Evolutionary conservation across 257 asterid species (phyloP).

Genomic region (Osmanthus fragrans): DNA sequence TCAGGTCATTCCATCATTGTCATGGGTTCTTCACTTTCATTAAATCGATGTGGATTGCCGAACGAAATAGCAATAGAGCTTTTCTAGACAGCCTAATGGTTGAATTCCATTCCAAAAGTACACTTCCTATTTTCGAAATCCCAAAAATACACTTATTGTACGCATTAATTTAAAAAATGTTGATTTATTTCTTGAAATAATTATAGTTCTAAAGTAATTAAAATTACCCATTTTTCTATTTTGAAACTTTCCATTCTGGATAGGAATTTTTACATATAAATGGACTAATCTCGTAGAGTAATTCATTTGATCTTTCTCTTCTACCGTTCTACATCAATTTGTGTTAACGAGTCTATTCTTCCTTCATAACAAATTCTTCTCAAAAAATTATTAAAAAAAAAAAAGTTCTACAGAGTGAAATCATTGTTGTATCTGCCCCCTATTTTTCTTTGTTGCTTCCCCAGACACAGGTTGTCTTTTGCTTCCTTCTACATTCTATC

Average conservation of each 20-base stretch:
- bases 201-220: neutral
- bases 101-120: neutral
- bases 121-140: too few species aligned
- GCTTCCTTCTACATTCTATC: neutral
- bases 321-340: neutral
- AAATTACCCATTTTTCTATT: neutral
- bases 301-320: neutral
- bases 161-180: neutral
- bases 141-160: neutral
- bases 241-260: neutral
- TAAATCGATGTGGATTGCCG: too few species aligned
- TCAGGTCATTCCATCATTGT: too few species aligned
- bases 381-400: too few species aligned
- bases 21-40: too few species aligned
- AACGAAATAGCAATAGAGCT: too few species aligned
- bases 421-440: neutral
- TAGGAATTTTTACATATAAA: neutral
- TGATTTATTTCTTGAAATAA: neutral
- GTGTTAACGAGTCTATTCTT: neutral
- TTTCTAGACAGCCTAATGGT: neutral
- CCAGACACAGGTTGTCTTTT: neutral
- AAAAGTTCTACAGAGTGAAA: too few species aligned
- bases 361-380: neutral
- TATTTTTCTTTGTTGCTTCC: neutral
- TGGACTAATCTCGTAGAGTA: neutral